Base-by-base conservation (phyloP, 2,329 filamentous ascomycete genomes). In the Curvularia hawaiiensis region DNA sequence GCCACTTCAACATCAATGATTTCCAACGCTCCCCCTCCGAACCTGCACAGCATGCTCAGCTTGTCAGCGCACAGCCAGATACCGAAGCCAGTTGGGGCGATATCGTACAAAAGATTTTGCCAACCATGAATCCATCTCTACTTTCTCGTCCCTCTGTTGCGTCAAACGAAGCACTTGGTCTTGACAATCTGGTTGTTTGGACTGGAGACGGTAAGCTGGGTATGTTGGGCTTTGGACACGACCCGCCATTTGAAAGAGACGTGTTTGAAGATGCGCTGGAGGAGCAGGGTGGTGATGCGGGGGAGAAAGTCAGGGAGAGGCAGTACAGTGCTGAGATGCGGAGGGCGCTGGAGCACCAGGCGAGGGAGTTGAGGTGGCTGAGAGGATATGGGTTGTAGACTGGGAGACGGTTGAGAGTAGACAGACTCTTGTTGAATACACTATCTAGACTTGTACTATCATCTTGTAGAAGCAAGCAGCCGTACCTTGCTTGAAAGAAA, bases 181-280 rank as follows among this genome's bases (percentile, higher is more conserved):
- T 76, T 39, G 87, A 92, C 67, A 89, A 94, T 66, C 76, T 97
- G 12, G 75, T 96, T 4, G 81, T 97, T 46, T 97, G 92, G 92
- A 97, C 92, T 0, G 93, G 92, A 18, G 92, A 96, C 40, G 80
- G 80, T 57, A 88, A 88, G 62, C 79, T 97, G 46, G 93, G 92
- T 0, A 80, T 95, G 56, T 75, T 96, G 14, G 77, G 78, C 0
- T 82, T 83, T 64, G 78, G 82, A 5, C 62, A 67, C 20, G 52
- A 62, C 3, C 47, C 66, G 50, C 55, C 66, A 54, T 71, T 77
- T 62, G 60, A 63, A 31, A 60, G 50, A 10, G 68, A 72, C 26
- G 63, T 73, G 4, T 75, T 72, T 40, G 70, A 74, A 6, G 75
- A 75, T 52, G 66, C 65, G 28, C 66, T 72, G 12, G 74, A 73